phyloP scores from a whole-genome alignment of 331 rosid genomes.

The Rosa hybrid region DNA sequence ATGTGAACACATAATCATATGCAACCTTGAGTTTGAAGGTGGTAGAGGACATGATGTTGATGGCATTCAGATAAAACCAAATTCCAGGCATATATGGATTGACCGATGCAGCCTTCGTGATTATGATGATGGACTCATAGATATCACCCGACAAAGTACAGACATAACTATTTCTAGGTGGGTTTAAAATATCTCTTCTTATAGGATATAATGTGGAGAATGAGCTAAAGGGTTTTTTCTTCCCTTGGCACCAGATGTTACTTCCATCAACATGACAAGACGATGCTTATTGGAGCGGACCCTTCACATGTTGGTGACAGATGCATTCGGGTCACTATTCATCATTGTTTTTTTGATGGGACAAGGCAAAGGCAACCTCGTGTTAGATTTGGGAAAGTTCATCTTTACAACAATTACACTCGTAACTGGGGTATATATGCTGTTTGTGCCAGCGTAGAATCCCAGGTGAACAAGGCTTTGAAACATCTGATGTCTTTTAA shows the following conservation, averaged over 20 bases:
- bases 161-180: slow-evolving; percentile 30
- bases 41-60: slow-evolving; percentile 34
- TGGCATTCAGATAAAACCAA: slow-evolving; percentile 34
- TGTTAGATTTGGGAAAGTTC: slow-evolving; percentile 33
- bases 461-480: slow-evolving; percentile 20
- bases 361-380: slow-evolving; percentile 35
- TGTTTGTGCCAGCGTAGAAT: slow-evolving; percentile 30
- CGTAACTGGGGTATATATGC: slow-evolving; percentile 31
- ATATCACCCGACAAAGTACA: slow-evolving; percentile 31
- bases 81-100: slow-evolving; percentile 31
- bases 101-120: slow-evolving; percentile 32
- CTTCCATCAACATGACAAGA: slow-evolving; percentile 32
- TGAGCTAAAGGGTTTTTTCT: slow-evolving; percentile 3
- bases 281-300: slow-evolving; percentile 31
- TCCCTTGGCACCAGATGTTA: slow-evolving; percentile 22
- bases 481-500: background rate
- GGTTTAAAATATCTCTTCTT: background rate
- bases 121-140: slow-evolving; percentile 31
- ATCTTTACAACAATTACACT: slow-evolving; percentile 28
- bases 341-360: slow-evolving; percentile 28
- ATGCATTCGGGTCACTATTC: slow-evolving; percentile 34
- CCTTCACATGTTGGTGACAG: slow-evolving; percentile 30
- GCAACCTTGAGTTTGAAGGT: slow-evolving; percentile 33
- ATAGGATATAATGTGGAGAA: background rate
- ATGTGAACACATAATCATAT: slow-evolving; percentile 27